Evolutionary conservation across 352 stramenopile species (phyloP), one percentile per base, ranked within the genome.

Genomic region (Phytopythium mirpurense): DNA sequence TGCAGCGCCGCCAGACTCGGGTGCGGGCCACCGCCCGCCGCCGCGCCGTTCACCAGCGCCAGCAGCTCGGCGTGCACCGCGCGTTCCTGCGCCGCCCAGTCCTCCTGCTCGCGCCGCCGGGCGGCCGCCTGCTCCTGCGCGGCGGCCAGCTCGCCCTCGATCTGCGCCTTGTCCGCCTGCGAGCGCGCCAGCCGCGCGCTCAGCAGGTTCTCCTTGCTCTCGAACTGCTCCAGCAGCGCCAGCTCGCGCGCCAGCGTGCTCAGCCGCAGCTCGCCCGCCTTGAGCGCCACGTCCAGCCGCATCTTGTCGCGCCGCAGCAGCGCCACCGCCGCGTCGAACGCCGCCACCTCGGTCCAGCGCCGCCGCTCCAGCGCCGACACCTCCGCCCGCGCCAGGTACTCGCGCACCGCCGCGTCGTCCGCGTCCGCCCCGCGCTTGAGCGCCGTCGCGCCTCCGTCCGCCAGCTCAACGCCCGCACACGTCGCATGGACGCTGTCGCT

Each of bases 291-390:
- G n/a, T 86, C 82, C 11, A 97, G 68, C 2, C 69, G 57, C 62
- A 96, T 74, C 56, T 91, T 85, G 53, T 98, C 91, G 18, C 72
- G 62, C 4, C 92, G 80, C 21, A 98, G 74, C 40, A 95, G 72
- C n/a, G 85, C 85, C n/a, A 98, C 67, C 16, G 85, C 86, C 7
- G 77, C 82, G 56, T 97, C 90, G 58, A 97, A 97, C 2, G 80
- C 80, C 1, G 55, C 43, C 14, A 96, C 66, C 34, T 89, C 72
- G 11, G 86, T 72, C 16, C 63, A 62, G 10, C 79, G 79, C 40
- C 91, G 91, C 16, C 67, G 66, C 26, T 86, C 59, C 16, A 97
- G 83, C 19, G 67, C 63, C 3, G 63, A 31, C 19, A 83, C 72
- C 66, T 98, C 88, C 54, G 88, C 71, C 23, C 71, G 62, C 54